Evolutionary conservation across 2,329 filamentous ascomycete genomes (phyloP).

Genomic region (Aspergillus versicolor): DNA sequence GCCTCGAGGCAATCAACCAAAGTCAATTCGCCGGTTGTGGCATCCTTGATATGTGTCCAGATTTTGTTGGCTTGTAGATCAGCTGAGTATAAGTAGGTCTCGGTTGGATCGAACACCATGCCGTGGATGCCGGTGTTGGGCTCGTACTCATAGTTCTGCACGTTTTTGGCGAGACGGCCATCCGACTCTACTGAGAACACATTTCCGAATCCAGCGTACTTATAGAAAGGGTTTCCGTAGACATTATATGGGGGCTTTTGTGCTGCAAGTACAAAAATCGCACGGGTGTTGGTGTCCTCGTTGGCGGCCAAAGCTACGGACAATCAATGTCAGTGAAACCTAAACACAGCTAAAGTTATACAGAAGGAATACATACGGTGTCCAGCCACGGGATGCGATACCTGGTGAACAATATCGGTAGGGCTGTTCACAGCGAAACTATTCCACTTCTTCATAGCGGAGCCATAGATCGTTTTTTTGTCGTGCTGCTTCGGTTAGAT

Average conservation of each 20-base stretch:
- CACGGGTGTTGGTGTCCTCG: slow-evolving; percentile 74
- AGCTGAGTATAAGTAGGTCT: slow-evolving; percentile 49
- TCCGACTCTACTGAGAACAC: slow-evolving; percentile 53
- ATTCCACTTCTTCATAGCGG: slow-evolving; percentile 91
- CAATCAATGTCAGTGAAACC: background rate
- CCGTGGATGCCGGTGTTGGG: slow-evolving; percentile 50
- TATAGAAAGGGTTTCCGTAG: slow-evolving; percentile 90
- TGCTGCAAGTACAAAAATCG: slow-evolving; percentile 83
- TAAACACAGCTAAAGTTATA: background rate
- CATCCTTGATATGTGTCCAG: slow-evolving; percentile 77
- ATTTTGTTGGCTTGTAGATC: slow-evolving; percentile 54
- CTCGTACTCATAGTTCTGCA: slow-evolving; percentile 49
- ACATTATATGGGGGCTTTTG: slow-evolving; percentile 75
- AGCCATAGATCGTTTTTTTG: slow-evolving; percentile 82
- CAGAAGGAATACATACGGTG: slow-evolving; percentile 58
- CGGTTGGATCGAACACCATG: slow-evolving; percentile 47
- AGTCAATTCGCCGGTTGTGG: slow-evolving; percentile 59
- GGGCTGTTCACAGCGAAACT: slow-evolving; percentile 76
- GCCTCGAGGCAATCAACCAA: slow-evolving; percentile 73
- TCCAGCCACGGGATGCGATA: slow-evolving; percentile 72
- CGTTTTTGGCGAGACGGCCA: slow-evolving; percentile 41
- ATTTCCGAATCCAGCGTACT: slow-evolving; percentile 77
- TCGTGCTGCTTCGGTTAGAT: slow-evolving; percentile 58
- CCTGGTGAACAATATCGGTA: slow-evolving; percentile 71
- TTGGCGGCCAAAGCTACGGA: slow-evolving; percentile 64